Percentiles rank a stretch among this genome's conserved stretches.
phyloP scores from a whole-genome alignment of 306 rosid genomes.

The Pyrus bretschneideri region DNA sequence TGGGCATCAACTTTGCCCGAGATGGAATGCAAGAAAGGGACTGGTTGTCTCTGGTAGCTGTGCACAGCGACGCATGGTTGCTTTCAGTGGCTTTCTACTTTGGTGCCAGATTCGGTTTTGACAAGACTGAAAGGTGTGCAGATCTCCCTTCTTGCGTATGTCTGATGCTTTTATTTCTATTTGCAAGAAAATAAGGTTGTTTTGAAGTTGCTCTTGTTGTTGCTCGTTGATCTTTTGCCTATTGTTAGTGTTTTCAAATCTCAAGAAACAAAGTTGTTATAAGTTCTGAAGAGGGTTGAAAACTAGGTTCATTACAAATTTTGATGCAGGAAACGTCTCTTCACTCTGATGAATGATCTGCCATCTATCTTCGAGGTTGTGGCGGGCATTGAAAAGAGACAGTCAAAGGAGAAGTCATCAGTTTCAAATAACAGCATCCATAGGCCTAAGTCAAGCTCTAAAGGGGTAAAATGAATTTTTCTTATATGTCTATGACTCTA shows the following conservation, averaged over 20 bases:
- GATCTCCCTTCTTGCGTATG: background rate
- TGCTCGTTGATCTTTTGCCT: background rate
- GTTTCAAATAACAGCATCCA: slow-evolving; percentile 44
- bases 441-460: slow-evolving; percentile 57
- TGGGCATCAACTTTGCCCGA: slow-evolving; percentile 63
- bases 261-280: background rate
- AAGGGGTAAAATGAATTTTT: slow-evolving; percentile 43
- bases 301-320: background rate
- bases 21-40: slow-evolving; percentile 55
- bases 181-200: background rate
- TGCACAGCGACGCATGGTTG: slow-evolving; percentile 48
- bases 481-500: background rate
- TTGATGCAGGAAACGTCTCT: slow-evolving; percentile 44
- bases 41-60: slow-evolving; percentile 42
- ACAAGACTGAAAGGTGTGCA: slow-evolving; percentile 40
- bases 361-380: slow-evolving; percentile 62
- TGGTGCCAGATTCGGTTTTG: slow-evolving; percentile 50
- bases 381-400: slow-evolving; percentile 42
- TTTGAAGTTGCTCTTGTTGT: background rate
- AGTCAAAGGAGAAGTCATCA: slow-evolving; percentile 49
- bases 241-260: background rate
- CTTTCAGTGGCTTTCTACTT: slow-evolving; percentile 42
- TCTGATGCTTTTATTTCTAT: background rate
- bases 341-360: slow-evolving; percentile 57
- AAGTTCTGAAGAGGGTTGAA: no score